A percentile compares a stretch with the other conserved stretches of the same genome.
Evolutionary conservation across 768 basidiomycete species (phyloP).

Genomic region (Gelatoporia subvermispora): DNA sequence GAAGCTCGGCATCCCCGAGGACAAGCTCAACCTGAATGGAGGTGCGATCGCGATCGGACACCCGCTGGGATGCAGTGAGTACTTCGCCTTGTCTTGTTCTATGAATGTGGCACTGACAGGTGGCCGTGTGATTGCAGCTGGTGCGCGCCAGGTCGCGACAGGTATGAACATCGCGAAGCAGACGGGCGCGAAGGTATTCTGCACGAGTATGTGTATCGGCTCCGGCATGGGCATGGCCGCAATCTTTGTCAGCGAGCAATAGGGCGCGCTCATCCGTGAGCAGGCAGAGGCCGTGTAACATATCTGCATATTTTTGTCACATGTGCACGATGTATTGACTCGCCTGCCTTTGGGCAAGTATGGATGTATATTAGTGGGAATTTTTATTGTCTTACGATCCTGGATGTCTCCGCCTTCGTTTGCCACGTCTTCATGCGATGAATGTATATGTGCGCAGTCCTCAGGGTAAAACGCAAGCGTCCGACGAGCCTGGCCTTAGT

Average conservation of each 20-base stretch:
- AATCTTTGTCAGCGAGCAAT: slow-evolving; percentile 82
- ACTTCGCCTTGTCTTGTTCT: slow-evolving; percentile 1
- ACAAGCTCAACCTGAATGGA: slow-evolving; percentile 83
- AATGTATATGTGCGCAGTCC: too few species aligned
- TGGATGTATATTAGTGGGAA: too few species aligned
- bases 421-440: too few species aligned
- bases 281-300: too few species aligned
- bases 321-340: too few species aligned
- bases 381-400: too few species aligned
- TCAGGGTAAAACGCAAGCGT: too few species aligned
- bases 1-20: slow-evolving; percentile 61
- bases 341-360: too few species aligned
- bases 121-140: slow-evolving; percentile 39
- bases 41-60: slow-evolving; percentile 90
- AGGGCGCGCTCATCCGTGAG: slow-evolving; percentile 5
- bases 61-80: slow-evolving; percentile 79
- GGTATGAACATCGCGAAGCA: slow-evolving; percentile 79
- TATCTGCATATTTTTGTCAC: too few species aligned
- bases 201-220: slow-evolving; percentile 90
- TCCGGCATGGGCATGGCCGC: slow-evolving; percentile 90
- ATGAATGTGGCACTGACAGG: not conserved
- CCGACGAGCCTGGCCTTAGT: too few species aligned
- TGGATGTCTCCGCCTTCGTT: too few species aligned
- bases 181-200: slow-evolving; percentile 70
- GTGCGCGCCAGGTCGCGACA: slow-evolving; percentile 84